Percentiles rank a stretch among this genome's conserved stretches.
phyloP scores from a whole-genome alignment of 2,329 filamentous ascomycete genomes.

The Claviceps sp. region DNA sequence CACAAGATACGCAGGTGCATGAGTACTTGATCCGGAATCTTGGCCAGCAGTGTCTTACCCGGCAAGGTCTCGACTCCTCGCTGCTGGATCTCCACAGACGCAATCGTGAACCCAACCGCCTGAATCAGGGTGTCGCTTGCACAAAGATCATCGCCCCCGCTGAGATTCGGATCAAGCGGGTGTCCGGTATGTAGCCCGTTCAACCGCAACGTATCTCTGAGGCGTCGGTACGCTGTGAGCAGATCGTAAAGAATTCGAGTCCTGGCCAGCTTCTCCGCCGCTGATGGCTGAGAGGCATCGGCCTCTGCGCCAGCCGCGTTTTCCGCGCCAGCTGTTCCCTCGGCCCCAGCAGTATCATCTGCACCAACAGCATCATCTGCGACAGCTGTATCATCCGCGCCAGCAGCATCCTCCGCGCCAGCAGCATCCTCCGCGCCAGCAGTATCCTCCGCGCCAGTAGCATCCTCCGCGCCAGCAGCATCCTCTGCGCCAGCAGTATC shows the following conservation, averaged over 20 bases:
- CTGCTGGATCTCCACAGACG: constrained; percentile 81
- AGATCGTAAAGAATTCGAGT: constrained; percentile 35
- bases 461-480: too few species aligned
- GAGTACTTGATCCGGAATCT: constrained; percentile 69
- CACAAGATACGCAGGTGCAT: constrained; percentile 80
- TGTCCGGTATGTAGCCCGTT: constrained; percentile 36
- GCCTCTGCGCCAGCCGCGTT: neutral
- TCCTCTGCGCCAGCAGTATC: too few species aligned
- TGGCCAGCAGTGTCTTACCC: constrained; percentile 65
- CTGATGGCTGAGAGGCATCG: constrained; percentile 5
- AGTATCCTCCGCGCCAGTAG: too few species aligned
- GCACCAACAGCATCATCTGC: too few species aligned
- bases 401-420: too few species aligned
- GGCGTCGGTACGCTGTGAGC: constrained; percentile 45
- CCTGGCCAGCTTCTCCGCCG: neutral
- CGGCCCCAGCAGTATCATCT: too few species aligned
- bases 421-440: too few species aligned
- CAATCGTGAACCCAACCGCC: constrained; percentile 71
- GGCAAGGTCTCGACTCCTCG: constrained; percentile 65
- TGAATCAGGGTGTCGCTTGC: constrained; percentile 47
- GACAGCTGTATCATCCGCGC: too few species aligned
- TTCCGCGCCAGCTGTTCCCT: too few species aligned
- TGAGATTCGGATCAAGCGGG: constrained; percentile 15
- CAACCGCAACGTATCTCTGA: constrained; percentile 43
- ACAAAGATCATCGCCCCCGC: constrained; percentile 30